Base-by-base conservation (phyloP, 441 rosid species). In the Arabidopsis lyrata region DNA sequence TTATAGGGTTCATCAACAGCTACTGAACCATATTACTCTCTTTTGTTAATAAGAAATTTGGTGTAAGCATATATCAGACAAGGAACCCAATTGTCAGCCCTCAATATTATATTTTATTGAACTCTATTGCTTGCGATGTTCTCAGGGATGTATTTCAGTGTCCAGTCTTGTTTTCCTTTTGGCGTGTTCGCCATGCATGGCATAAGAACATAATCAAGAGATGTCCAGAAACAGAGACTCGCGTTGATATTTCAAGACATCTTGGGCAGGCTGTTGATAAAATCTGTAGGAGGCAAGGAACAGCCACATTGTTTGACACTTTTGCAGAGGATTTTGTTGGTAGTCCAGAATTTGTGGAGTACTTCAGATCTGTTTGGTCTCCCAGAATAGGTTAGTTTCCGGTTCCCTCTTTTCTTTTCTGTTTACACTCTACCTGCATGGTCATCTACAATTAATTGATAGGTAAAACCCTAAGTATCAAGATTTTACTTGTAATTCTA, bases 101-200 rank as follows among this genome's bases (percentile, higher is more conserved):
- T 36, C 59, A 6, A 15, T 68, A 32, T 14, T 63, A 49, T 63
- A n/a, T 18, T 18, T 48, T 18, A 24, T 35, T 47, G 2, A 13
- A 77, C 50, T 10, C 18, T 8, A 42, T 65, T 75, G 32, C 60
- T 61, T 81, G 73, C 9, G 13, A 65, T 81, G 59, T 76, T 60
- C 45, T 76, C 90, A 92, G 97, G 92, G 97, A 94, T 83, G 97
- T 90, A 32, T 94, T 92, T 81, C 94, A 92, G 77, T 92, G 99
- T 80, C 77, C 97, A 2, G 86, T 92, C 18, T 79, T 90, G 83
- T 55, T 92, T 79, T 86, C 92, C 29, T 86, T 86, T 78, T 94
- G 99, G 99, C 85, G 97, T 63, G 84, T 83, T 27, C 97, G 91
- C 49, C 94, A 87, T 59, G 78, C 90, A 22, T 94, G 97, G 97